These are phyloP conservation scores for Hypoxylon sp. DNA, from an alignment of 2,329 filamentous ascomycete species.

Conservation along the genomic window DNA sequence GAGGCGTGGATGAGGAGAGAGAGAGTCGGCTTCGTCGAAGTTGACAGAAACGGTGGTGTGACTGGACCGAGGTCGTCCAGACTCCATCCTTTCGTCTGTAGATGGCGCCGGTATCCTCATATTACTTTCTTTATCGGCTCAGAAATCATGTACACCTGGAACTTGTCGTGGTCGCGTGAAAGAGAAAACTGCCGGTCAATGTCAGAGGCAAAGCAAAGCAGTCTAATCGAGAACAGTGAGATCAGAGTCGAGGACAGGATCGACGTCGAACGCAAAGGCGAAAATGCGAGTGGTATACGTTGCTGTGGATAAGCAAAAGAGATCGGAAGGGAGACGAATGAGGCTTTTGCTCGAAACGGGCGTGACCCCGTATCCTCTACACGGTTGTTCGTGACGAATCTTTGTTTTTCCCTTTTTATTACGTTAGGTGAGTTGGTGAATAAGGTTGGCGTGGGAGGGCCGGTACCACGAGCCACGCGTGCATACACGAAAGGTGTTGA, in stretches of 20 bases:
- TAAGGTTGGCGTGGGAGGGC: neutral
- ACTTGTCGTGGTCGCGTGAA: conserved; percentile 14
- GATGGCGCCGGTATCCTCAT: conserved; percentile 41
- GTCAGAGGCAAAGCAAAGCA: conserved; percentile 1
- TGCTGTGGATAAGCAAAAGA: conserved; percentile 2
- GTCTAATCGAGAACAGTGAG: conserved; percentile 5
- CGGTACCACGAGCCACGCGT: conserved; percentile 16
- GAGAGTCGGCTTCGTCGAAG: conserved; percentile 58
- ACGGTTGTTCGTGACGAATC: neutral
- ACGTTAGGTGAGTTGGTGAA: conserved; percentile 3
- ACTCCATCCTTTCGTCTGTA: conserved; percentile 42
- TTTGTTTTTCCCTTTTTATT: conserved; percentile 9
- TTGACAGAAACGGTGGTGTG: conserved; percentile 63
- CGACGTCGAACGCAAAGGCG: neutral
- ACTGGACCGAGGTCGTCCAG: conserved; percentile 55
- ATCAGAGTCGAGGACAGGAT: conserved; percentile 14
- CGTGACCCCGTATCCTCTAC: conserved; percentile 12
- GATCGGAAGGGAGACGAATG: conserved; percentile 17
- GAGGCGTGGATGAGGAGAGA: conserved; percentile 57
- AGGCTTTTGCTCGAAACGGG: conserved; percentile 6
- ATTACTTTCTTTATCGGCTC: conserved; percentile 16
- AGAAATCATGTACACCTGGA: conserved; percentile 32
- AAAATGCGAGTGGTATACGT: neutral
- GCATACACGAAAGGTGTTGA: conserved; percentile 7
- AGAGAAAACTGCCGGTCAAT: conserved; percentile 14